These are phyloP conservation scores for Lentinula edodes DNA, from an alignment of 768 basidiomycete genomes.

Conservation along the genomic window DNA sequence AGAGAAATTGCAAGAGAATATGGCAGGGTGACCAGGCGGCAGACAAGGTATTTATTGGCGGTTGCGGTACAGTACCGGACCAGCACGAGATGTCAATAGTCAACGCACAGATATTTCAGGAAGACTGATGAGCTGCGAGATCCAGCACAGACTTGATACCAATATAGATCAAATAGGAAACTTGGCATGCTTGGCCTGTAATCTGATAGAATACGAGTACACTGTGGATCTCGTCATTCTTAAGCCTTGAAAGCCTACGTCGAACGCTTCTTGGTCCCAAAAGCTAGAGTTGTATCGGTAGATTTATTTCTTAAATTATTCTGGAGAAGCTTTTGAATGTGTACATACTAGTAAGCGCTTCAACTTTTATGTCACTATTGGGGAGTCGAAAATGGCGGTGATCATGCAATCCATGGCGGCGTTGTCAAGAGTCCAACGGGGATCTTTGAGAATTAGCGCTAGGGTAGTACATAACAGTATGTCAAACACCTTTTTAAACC, in stretches of 20 bases:
- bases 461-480: too few species aligned
- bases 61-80: not conserved
- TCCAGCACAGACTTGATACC: not conserved
- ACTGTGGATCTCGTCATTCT: not conserved
- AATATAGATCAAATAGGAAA: not conserved
- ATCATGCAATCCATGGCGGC: too few species aligned
- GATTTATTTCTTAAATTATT: too few species aligned
- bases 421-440: too few species aligned
- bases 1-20: not conserved
- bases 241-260: not conserved
- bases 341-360: too few species aligned
- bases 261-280: not conserved
- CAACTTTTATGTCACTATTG: too few species aligned
- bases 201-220: not conserved
- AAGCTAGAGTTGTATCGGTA: too few species aligned
- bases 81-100: not conserved
- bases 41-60: not conserved
- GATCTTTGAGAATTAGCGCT: too few species aligned
- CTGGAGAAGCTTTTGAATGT: too few species aligned
- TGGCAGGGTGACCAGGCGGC: not conserved
- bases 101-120: not conserved
- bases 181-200: not conserved
- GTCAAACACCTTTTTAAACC: too few species aligned
- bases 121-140: not conserved
- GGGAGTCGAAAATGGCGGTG: too few species aligned